Evolutionary conservation across 2,329 filamentous ascomycete genomes (phyloP), one percentile per base, ranked within the genome.

Genomic region (Chalaropsis ovoidea): DNA sequence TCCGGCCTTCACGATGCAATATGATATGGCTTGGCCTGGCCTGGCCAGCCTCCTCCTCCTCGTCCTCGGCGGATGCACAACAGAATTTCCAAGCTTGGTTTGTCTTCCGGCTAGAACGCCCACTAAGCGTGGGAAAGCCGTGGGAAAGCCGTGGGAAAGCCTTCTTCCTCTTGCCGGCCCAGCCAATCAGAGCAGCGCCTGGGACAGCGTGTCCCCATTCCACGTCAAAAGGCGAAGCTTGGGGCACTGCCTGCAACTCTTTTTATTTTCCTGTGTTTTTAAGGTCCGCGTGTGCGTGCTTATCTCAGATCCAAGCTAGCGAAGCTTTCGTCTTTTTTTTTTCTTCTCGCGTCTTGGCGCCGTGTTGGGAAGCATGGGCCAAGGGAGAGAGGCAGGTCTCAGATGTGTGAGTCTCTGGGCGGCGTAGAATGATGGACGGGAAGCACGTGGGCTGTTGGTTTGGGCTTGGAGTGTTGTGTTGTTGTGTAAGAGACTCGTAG

Each of bases 151-250:
- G 17, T 19, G n/a, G n/a, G n/a, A n/a, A n/a, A n/a, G n/a, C n/a
- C n/a, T 43, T n/a, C 17, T 15, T n/a, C 11, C 17, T n/a, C 7
- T 43, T n/a, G 42, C 42, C 11, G 52, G 13, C 24, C 52, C 27
- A 56, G 13, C 52, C 52, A 56, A 56, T 56, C 52, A 56, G 22
- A 24, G 52, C 22, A 22, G 22, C 27, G 15, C 52, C 7, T 27
- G 22, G n/a, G 52, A 31, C 52, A 35, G 52, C 52, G 52, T 56
- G 52, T 56, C 52, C 31, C 52, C 22, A 35, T 56, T 56, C 22
- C 11, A 35, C 52, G 52, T 56, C 52, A 27, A 15, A 31, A 56
- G 8, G 11, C 15, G 27, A 35, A 56, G 52, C 11, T 31, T 56
- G 52, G 52, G 52, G 17, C 24, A 56, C 45, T 49, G 27, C 22